Evolutionary conservation across 2,329 filamentous ascomycete genomes (phyloP), one percentile per base, ranked within the genome.

Genomic region (Pseudogymnoascus pannorum): DNA sequence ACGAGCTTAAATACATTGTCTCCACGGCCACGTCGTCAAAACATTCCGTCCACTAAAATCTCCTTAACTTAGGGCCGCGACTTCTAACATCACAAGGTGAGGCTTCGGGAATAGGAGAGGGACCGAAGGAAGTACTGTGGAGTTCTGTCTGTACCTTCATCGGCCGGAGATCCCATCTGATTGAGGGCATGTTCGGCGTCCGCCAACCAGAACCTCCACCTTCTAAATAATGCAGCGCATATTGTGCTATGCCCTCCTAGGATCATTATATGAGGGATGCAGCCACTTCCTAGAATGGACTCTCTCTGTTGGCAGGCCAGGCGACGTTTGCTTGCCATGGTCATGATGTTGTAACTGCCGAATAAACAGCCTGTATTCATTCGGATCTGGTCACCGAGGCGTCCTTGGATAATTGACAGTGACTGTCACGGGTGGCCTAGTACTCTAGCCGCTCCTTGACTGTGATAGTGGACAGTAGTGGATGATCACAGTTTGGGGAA

Each of bases 1-100:
- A 54, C 48, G 26, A 54, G 48, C 48, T 54, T 54, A 54, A 54
- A 54, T 54, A 54, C 48, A 54, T 54, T 33, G 48, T 54, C 16
- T 54, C 48, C 26, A 54, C 3, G 24, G 48, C 48, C 48, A 54
- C 48, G 48, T 54, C 48, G 31, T 18, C 26, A 33, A 33, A 20
- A 54, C 48, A 31, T 20, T 8, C 48, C 26, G 48, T 14, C 48
- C 26, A 54, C 48, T 54, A 54, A 16, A 54, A 12, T 5, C 14
- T 33, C 26, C 48, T 11, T 9, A 12, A 54, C 48, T 54, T 16
- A 54, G 48, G n/a, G 26, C 16, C 48, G 33, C 24, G 48, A 11
- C 48, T 18, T 26, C 48, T 18, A 20, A n/a, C n/a, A 20, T 26
- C n/a, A 20, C 48, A 54, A 31, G n/a, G 24, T 5, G 26, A 54